These are phyloP conservation scores for Beta vulgaris DNA, from an alignment of 148 eudicot species.

Conservation along the genomic window DNA sequence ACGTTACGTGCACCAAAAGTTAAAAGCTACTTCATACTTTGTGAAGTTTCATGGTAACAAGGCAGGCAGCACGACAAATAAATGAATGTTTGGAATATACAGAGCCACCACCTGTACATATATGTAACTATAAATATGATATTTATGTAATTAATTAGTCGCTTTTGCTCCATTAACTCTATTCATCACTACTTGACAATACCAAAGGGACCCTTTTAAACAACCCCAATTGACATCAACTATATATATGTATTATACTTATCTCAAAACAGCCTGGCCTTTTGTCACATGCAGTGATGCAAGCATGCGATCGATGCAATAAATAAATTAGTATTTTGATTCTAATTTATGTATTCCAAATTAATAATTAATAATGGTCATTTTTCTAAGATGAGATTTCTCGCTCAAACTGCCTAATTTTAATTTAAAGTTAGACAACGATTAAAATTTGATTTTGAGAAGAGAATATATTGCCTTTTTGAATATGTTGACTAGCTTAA, in stretches of 20 bases:
- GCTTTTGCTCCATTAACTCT: slow-evolving; percentile 20
- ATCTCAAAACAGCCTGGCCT: neutral
- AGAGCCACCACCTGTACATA: slow-evolving; percentile 3
- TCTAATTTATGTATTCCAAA: no score
- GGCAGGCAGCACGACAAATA: neutral
- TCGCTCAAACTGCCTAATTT: no score
- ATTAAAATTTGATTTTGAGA: no score
- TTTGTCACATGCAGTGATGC: slow-evolving; percentile 10
- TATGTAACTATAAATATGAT: neutral
- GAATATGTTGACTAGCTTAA: no score
- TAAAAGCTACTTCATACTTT: neutral
- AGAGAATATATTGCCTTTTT: no score
- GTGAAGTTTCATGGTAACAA: slow-evolving; percentile 12
- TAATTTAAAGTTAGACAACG: no score
- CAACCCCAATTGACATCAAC: neutral
- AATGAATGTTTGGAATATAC: slow-evolving; percentile 11
- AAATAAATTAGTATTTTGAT: no score
- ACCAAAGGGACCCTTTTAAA: neutral
- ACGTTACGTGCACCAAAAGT: slow-evolving; percentile 21
- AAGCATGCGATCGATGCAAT: no score
- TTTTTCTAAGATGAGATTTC: no score
- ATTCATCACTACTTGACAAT: slow-evolving; percentile 10
- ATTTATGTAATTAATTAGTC: slow-evolving; percentile 3
- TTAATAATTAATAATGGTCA: no score
- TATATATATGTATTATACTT: neutral